Percentiles rank a stretch among this genome's conserved stretches.
Conservation (phyloP, 2,329 filamentous ascomycete genomes). For the Pyricularia pennisetigena region DNA sequence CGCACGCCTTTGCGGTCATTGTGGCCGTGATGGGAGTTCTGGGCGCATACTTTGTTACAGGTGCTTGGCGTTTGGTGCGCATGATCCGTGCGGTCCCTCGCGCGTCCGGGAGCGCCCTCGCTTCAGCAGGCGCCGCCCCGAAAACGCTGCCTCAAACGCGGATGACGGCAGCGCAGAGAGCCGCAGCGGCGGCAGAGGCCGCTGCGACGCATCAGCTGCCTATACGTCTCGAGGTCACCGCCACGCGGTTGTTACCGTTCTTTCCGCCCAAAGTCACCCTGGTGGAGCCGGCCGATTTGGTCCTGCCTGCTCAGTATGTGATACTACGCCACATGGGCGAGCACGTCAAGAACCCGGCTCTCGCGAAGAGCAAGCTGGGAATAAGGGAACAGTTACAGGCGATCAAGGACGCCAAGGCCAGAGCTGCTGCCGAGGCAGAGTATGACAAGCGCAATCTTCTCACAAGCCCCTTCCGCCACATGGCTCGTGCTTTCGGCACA, state of each 20-base stretch:
- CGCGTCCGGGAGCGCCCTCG: slow-evolving; percentile 6
- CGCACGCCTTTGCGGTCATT: slow-evolving; percentile 44
- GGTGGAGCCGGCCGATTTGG: slow-evolving; percentile 24
- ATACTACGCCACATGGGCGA: slow-evolving; percentile 10
- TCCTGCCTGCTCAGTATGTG: slow-evolving; percentile 24
- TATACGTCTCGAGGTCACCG: slow-evolving; percentile 42
- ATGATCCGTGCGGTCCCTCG: slow-evolving; percentile 43
- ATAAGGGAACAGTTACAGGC: background rate
- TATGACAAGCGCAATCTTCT: slow-evolving; percentile 46
- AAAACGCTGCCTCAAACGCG: background rate
- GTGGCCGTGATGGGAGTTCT: slow-evolving; percentile 50
- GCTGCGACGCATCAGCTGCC: slow-evolving; percentile 11
- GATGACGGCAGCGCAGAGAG: slow-evolving; percentile 7
- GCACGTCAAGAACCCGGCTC: slow-evolving; percentile 9
- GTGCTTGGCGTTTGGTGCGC: slow-evolving; percentile 47
- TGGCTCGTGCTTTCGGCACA: slow-evolving; percentile 17
- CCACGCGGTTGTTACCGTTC: slow-evolving; percentile 39
- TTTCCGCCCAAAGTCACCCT: slow-evolving; percentile 31
- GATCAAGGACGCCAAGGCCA: slow-evolving; percentile 17
- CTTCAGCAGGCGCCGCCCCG: slow-evolving; percentile 8
- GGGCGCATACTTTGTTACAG: slow-evolving; percentile 49
- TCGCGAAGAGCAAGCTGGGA: background rate
- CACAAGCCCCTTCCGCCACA: slow-evolving; percentile 46
- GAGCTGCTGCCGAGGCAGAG: slow-evolving; percentile 30
- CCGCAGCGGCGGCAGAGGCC: slow-evolving; percentile 10